Conservation (phyloP, 371 early-diverging fungal genomes). For the Fennellomyces sp. region DNA sequence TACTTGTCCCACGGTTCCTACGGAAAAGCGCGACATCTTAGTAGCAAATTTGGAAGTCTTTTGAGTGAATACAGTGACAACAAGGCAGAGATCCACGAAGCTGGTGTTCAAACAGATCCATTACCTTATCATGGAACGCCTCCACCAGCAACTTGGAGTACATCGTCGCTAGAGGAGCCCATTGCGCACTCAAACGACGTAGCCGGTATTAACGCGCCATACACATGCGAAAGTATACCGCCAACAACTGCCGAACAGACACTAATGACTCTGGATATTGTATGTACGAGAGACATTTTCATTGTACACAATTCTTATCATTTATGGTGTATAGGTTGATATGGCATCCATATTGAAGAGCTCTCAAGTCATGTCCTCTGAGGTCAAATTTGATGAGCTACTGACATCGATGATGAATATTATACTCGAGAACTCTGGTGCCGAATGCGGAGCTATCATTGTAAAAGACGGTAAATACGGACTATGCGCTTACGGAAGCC, state of each 20-base stretch:
- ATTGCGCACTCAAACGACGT: neutral
- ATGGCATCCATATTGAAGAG: slow-evolving; percentile 53
- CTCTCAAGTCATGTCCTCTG: slow-evolving; percentile 50
- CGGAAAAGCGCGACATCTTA: slow-evolving; percentile 42
- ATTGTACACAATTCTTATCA: neutral
- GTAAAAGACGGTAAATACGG: slow-evolving; percentile 47
- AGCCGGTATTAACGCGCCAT: slow-evolving; percentile 26
- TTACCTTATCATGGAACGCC: slow-evolving; percentile 26
- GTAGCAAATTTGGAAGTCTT: slow-evolving; percentile 21
- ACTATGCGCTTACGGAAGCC: slow-evolving; percentile 45
- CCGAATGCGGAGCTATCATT: slow-evolving; percentile 49
- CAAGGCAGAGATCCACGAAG: slow-evolving; percentile 27
- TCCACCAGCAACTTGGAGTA: slow-evolving; percentile 24
- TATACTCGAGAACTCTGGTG: slow-evolving; percentile 50
- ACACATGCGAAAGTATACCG: slow-evolving; percentile 30
- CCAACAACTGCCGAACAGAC: slow-evolving; percentile 48
- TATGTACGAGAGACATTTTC: slow-evolving; percentile 11
- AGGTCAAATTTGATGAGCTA: slow-evolving; percentile 45
- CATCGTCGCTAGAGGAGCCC: slow-evolving; percentile 19
- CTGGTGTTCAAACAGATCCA: slow-evolving; percentile 43
- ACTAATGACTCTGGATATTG: slow-evolving; percentile 39
- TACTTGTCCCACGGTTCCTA: slow-evolving; percentile 36
- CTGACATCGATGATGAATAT: slow-evolving; percentile 47
- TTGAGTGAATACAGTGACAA: slow-evolving; percentile 31
- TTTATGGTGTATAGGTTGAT: slow-evolving; percentile 16